Evolutionary conservation across 2,329 filamentous ascomycete species (phyloP).

Genomic region (Teratosphaeria nubilosa): DNA sequence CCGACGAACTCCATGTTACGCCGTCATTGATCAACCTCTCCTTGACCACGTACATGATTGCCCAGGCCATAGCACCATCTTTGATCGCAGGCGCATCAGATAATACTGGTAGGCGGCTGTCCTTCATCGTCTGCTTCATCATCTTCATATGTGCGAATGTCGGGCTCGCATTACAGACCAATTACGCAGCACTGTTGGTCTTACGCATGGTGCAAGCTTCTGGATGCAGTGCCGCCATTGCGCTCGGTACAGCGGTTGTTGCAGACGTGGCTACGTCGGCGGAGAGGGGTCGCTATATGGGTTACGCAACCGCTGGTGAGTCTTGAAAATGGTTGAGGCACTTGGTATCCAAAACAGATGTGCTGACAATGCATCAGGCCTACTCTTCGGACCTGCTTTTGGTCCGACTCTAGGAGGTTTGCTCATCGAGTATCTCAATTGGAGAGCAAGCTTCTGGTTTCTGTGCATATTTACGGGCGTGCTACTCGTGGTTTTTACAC

Average conservation of each 20-base stretch:
- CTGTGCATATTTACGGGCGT: slow-evolving; percentile 29
- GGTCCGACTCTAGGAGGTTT: slow-evolving; percentile 21
- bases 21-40: slow-evolving; percentile 38
- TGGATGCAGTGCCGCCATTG: slow-evolving; percentile 29
- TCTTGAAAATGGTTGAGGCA: not conserved
- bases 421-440: slow-evolving; percentile 25
- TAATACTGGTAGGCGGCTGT: slow-evolving; percentile 15
- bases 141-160: slow-evolving; percentile 20
- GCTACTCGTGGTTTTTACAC: slow-evolving; percentile 19
- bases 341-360: not conserved
- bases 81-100: slow-evolving; percentile 21
- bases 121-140: slow-evolving; percentile 20
- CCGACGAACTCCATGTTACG: slow-evolving; percentile 38
- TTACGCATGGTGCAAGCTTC: slow-evolving; percentile 33
- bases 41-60: slow-evolving; percentile 51
- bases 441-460: slow-evolving; percentile 35
- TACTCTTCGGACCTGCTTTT: slow-evolving; percentile 12
- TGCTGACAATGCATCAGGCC: not conserved
- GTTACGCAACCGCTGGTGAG: slow-evolving; percentile 18
- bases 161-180: slow-evolving; percentile 16
- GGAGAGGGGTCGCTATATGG: slow-evolving; percentile 31
- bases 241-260: slow-evolving; percentile 25
- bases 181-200: slow-evolving; percentile 18
- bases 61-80: slow-evolving; percentile 38
- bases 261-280: slow-evolving; percentile 27